Base-by-base conservation (phyloP, 2,329 filamentous ascomycete genomes). In the Sporothrix curviconia region DNA sequence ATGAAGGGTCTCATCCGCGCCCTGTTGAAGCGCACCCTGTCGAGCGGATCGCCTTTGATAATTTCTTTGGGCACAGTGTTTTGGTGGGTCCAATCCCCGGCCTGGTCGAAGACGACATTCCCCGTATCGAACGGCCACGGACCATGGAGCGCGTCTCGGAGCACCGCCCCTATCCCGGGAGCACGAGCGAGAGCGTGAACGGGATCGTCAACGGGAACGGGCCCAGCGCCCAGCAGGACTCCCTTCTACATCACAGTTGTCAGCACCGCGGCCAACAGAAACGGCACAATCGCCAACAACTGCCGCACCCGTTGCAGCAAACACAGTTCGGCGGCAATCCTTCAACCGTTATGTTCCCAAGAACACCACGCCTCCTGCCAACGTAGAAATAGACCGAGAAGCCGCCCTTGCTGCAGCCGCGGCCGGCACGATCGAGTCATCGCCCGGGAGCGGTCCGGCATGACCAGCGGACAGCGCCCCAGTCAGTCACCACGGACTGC, bases 11-110 rank as follows among this genome's bases (percentile, higher is more conserved):
- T 96, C 17, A 91, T 96, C 59, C 83, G 90, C 43, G 80, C 80
- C 39, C 78, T 99, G 15, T 75, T 99, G 62, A 96, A 92, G 75
- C 84, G 89, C 59, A 92, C 59, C 90, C 94, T 0, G 83, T 89
- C 5, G 90, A 96, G 70, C 82, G 94, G 58, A 81, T 96, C 69
- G 88, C 84, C 57, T 97, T 96, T 65, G 85, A 90, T 53, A 84
- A 87, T 62, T 94, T 96, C 69, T 97, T 97, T 72, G 76, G 75
- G 15, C 85, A 92, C 67, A 73, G 79, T 30, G 84, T 94, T 30
- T 82, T 96, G 54, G 82, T 81, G 12, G 81, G 80, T 19, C 81
- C 85, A 3, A 96, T 96, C 65, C 90, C 91, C 0, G 89, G 87
- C 6, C 75, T 95, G 30, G 84, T 91, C 7, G 87, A 85, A 42